phyloP scores from a whole-genome alignment of 768 basidiomycete genomes.

The Mrakia blollopis region DNA sequence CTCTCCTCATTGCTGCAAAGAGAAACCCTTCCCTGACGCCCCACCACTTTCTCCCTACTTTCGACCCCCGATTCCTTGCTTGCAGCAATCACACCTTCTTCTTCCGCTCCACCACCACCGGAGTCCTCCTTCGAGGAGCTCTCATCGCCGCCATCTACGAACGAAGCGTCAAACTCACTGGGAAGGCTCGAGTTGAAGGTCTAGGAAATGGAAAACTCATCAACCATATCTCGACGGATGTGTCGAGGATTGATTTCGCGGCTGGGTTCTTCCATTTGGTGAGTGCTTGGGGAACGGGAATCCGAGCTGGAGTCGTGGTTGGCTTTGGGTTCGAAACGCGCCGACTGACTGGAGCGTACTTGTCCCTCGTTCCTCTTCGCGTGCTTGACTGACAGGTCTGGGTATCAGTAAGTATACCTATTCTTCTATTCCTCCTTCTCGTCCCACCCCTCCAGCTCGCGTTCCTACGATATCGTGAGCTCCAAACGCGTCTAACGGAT shows the following conservation, averaged over 20 bases:
- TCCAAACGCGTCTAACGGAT: no score
- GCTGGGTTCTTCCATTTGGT: conserved; percentile 52
- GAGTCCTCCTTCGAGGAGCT: conserved; percentile 40
- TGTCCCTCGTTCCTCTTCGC: not conserved
- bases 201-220: conserved; percentile 43
- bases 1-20: not conserved
- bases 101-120: conserved; percentile 37
- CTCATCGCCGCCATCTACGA: conserved; percentile 40
- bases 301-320: no score
- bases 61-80: conserved; percentile 15
- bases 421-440: no score
- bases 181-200: conserved; percentile 12
- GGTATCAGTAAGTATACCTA: no score
- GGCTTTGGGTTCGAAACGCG: not conserved
- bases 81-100: conserved; percentile 35
- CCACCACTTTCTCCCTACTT: not conserved
- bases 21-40: not conserved
- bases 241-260: conserved; percentile 48
- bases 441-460: no score
- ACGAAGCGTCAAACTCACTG: conserved; percentile 8
- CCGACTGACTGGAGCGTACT: not conserved
- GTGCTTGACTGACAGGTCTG: no score
- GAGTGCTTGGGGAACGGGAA: no score
- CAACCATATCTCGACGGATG: conserved; percentile 54
- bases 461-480: no score